phyloP scores from a whole-genome alignment of 345 rosid species.

The Microthlaspi erraticum region DNA sequence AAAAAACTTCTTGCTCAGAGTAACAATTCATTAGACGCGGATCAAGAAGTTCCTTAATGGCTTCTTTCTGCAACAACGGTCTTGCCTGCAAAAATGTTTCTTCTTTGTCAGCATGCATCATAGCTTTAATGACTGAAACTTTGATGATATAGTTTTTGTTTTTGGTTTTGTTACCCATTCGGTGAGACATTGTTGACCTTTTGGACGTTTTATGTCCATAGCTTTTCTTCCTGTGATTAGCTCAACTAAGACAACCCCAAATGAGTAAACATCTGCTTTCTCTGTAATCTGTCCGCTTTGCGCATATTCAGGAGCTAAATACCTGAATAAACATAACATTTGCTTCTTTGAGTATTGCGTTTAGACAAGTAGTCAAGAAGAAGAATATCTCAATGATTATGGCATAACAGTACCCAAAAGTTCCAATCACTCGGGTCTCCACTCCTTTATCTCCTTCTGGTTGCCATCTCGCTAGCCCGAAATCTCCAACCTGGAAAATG shows the following conservation, averaged over 20 bases:
- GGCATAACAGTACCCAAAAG: slow-evolving; percentile 69
- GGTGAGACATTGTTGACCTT: slow-evolving; percentile 91
- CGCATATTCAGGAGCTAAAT: slow-evolving; percentile 95
- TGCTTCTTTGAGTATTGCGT: slow-evolving; percentile 4
- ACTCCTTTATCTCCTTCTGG: slow-evolving; percentile 96
- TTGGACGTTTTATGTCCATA: slow-evolving; percentile 85
- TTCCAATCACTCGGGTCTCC: slow-evolving; percentile 93
- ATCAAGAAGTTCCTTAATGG: slow-evolving; percentile 75
- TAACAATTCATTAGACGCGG: slow-evolving; percentile 65
- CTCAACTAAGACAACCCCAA: slow-evolving; percentile 93
- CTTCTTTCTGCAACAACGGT: slow-evolving; percentile 75
- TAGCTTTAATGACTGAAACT: slow-evolving; percentile 14
- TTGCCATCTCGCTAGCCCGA: slow-evolving; percentile 98
- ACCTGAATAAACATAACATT: slow-evolving; percentile 51
- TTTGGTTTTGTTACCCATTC: slow-evolving; percentile 73
- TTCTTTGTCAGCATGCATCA: slow-evolving; percentile 24
- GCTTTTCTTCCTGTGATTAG: slow-evolving; percentile 97
- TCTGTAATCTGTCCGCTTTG: slow-evolving; percentile 98
- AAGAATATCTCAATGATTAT: background rate
- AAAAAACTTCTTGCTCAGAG: slow-evolving; percentile 66
- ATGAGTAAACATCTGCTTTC: slow-evolving; percentile 94
- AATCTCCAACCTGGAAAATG: slow-evolving; percentile 79
- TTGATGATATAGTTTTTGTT: background rate
- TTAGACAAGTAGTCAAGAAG: slow-evolving; percentile 13
- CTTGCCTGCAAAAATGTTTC: slow-evolving; percentile 64